Conservation (phyloP, 352 stramenopile genomes). For the Globisporangium nagaii region DNA sequence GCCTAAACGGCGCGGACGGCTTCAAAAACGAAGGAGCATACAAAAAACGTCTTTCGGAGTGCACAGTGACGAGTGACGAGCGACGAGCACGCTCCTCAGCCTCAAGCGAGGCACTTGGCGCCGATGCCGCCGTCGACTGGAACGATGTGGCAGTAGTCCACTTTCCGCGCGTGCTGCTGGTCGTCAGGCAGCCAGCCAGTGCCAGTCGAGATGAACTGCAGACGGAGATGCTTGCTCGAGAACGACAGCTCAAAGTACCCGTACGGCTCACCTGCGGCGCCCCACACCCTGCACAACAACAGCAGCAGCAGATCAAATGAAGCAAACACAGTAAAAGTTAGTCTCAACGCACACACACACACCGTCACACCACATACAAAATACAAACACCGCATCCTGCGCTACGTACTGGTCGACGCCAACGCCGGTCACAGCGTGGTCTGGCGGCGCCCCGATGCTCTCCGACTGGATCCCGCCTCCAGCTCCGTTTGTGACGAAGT, state of each 20-base stretch:
- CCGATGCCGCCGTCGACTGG: constrained; percentile 5
- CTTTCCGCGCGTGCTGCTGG: constrained; percentile 2
- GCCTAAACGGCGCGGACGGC: no score
- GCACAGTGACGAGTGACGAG: no score
- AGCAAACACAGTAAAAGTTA: background rate
- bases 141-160: constrained; percentile 9
- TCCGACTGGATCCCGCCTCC: constrained; percentile 70
- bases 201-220: constrained; percentile 39
- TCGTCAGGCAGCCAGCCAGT: constrained; percentile 11
- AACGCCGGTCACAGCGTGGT: constrained; percentile 24
- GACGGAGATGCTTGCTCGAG: constrained; percentile 30
- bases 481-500: constrained; percentile 67
- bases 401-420: constrained; percentile 13
- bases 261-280: constrained; percentile 40
- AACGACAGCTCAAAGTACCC: constrained; percentile 72
- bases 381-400: background rate
- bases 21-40: no score
- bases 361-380: no score
- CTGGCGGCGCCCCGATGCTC: constrained; percentile 43
- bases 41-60: no score
- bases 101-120: constrained; percentile 4
- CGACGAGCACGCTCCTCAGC: background rate
- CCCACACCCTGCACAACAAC: constrained; percentile 28
- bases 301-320: background rate
- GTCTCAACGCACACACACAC: background rate